phyloP scores from a whole-genome alignment of 371 early-diverging fungal genomes.

The Mucor circinelloides region DNA sequence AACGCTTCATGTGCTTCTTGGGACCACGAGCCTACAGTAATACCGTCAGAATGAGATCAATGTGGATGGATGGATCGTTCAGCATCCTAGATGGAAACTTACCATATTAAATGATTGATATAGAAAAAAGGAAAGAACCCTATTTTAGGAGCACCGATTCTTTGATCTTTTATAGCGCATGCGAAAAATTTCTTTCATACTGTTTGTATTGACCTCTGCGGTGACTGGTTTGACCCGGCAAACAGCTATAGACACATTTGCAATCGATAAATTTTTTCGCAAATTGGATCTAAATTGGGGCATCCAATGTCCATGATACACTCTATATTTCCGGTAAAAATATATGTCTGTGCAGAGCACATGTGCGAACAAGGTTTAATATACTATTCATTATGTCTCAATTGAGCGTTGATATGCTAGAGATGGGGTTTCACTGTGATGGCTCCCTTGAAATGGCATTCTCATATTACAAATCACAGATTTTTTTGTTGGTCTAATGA shows the following conservation, averaged over 20 bases:
- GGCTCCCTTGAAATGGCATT: background rate
- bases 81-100: conserved; percentile 5
- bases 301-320: too few species aligned
- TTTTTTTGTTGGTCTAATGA: background rate
- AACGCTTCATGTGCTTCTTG: conserved; percentile 99
- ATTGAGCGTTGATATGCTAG: background rate
- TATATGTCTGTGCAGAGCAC: too few species aligned
- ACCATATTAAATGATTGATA: conserved; percentile 28
- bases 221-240: conserved; percentile 8
- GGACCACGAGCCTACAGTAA: conserved; percentile 79
- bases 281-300: too few species aligned
- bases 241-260: background rate
- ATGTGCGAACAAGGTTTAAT: too few species aligned
- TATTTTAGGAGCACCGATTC: background rate
- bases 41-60: background rate
- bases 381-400: background rate
- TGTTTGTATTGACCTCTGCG: background rate
- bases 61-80: conserved; percentile 15
- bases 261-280: too few species aligned
- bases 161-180: background rate
- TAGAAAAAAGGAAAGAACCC: conserved; percentile 12
- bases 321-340: too few species aligned
- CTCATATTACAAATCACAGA: background rate
- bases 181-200: conserved; percentile 4
- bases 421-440: background rate